Evolutionary conservation across 2,329 filamentous ascomycete species (phyloP).

Genomic region (Colletotrichum neosansevieriae): DNA sequence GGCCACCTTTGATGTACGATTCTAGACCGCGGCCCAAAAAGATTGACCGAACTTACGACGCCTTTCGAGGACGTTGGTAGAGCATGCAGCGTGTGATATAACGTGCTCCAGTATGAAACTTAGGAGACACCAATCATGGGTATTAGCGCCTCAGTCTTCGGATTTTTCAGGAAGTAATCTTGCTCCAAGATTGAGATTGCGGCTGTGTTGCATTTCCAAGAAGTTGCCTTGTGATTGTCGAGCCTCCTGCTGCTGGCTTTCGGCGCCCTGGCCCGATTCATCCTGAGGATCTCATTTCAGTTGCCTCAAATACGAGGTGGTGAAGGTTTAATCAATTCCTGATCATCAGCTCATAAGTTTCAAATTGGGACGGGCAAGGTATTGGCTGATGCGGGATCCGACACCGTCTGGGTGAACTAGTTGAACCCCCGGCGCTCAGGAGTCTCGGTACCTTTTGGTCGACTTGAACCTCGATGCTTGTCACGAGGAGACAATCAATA

Average conservation of each 20-base stretch:
- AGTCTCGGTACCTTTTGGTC: not conserved
- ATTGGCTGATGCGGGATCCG: not conserved
- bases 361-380: not conserved
- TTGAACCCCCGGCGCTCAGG: not conserved
- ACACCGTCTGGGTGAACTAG: not conserved
- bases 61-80: too few species aligned
- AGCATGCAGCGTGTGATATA: too few species aligned
- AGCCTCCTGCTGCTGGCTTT: not conserved
- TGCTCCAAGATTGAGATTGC: too few species aligned
- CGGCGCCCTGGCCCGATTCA: not conserved
- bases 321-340: not conserved
- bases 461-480: not conserved
- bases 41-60: too few species aligned
- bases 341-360: not conserved
- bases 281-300: too few species aligned
- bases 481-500: not conserved
- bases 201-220: too few species aligned
- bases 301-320: not conserved
- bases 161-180: too few species aligned
- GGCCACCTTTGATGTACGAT: too few species aligned
- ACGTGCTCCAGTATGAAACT: too few species aligned
- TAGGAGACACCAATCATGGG: too few species aligned
- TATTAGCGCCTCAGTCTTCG: too few species aligned
- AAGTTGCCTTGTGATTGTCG: not conserved
- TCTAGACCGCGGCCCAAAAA: too few species aligned